Evolutionary conservation across 2,329 filamentous ascomycete genomes (phyloP).

Genomic region (Anisogramma anomala): DNA sequence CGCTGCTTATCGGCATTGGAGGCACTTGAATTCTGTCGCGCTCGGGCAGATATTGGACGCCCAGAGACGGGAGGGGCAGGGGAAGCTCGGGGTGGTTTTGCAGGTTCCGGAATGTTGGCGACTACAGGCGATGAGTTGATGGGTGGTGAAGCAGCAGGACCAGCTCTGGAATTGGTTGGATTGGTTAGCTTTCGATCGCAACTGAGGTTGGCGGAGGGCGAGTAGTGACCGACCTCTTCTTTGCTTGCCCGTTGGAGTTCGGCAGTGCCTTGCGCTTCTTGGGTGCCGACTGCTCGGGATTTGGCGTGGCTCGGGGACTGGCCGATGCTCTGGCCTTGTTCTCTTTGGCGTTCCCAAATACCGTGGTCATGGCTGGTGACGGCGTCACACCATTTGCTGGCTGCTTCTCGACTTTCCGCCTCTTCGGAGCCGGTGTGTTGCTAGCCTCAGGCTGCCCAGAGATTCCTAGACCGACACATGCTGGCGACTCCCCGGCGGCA

Average conservation of each 20-base stretch:
- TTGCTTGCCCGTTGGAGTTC: conserved; percentile 55
- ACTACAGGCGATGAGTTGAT: conserved; percentile 66
- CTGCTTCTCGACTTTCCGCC: conserved; percentile 73
- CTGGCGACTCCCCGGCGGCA: conserved; percentile 15
- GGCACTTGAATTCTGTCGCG: conserved; percentile 63
- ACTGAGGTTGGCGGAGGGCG: background rate
- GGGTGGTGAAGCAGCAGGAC: conserved; percentile 44
- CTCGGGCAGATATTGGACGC: conserved; percentile 57
- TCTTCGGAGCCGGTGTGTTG: conserved; percentile 50
- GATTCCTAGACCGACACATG: conserved; percentile 51
- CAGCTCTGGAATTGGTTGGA: conserved; percentile 19
- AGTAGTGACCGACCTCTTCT: conserved; percentile 57
- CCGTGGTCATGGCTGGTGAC: conserved; percentile 55
- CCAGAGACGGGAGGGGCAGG: conserved; percentile 46
- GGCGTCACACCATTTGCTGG: conserved; percentile 35
- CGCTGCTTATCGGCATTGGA: conserved; percentile 45
- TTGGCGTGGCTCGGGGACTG: conserved; percentile 60
- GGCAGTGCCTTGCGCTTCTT: conserved; percentile 60
- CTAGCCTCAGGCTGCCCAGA: conserved; percentile 41
- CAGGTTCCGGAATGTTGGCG: conserved; percentile 53
- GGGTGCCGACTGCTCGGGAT: conserved; percentile 44
- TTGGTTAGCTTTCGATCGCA: conserved; percentile 17
- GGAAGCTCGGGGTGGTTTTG: conserved; percentile 40
- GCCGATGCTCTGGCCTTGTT: conserved; percentile 45
- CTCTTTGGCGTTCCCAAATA: conserved; percentile 34